Evolutionary conservation across 257 asterid species (phyloP), one percentile per base, ranked within the genome.

Genomic region (Ehretia macrophylla): DNA sequence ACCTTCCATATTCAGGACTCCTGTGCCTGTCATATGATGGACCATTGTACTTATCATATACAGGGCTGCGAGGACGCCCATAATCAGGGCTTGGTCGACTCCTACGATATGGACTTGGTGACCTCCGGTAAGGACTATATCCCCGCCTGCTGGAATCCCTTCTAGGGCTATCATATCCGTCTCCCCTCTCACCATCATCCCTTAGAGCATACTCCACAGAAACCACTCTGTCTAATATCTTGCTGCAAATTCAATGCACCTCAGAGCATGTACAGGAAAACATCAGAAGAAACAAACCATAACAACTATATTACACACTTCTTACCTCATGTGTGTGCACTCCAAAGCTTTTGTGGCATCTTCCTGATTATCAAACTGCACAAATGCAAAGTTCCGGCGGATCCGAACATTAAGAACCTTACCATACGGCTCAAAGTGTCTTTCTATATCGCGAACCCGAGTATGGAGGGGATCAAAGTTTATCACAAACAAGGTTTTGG

Each of bases 281-380:
- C 50, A 19, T 56, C 32, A 16, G 14, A 6, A 59, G 64, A 59
- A 46, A 14, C 20, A 44, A 19, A 51, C 4, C 32, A 55, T 9
- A 10, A 23, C 21, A 8, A 56, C 58, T 46, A 40, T 6, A 47
- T 10, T n/a, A 47, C 1, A 16, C 17, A 10, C 12, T 4, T 8
- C 42, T 19, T 32, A 84, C 98, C 98, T 92, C 97, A 92, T 77
- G 68, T 92, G 93, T 14, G 97, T 88, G 75, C 95, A 77, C 77
- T 92, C 93, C 83, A 92, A 62, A 42, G 97, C 95, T 78, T 81
- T 86, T 53, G 95, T 82, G 55, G 98, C 98, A 57, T 88, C 97
- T 65, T 88, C 95, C 74, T 82, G 95, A 10, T 84, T 88, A 64
- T 86, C 95, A 62, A 86, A 92, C 62, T 88, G 98, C 65, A 92